A percentile compares a stretch with the other conserved stretches of the same genome.
phyloP scores from a whole-genome alignment of 176 grass and related monocot genomes.

The Musa beccarii region DNA sequence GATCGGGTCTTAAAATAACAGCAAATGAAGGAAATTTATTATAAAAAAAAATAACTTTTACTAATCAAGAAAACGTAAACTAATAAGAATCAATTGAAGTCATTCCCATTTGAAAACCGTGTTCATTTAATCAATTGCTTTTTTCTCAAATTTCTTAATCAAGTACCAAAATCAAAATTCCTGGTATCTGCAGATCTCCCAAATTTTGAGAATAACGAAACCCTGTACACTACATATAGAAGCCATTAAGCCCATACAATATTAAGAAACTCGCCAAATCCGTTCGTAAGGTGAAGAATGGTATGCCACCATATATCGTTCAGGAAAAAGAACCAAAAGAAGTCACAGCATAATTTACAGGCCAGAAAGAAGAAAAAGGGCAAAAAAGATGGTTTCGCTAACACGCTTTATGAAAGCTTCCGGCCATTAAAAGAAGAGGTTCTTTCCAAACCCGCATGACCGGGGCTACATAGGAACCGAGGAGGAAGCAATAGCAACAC shows the following conservation, averaged over 20 bases:
- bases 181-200: not conserved
- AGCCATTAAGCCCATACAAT: not conserved
- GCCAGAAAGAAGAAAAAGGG: constrained; percentile 7
- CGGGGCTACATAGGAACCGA: not conserved
- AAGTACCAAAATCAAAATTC: not conserved
- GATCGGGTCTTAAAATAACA: too few species aligned
- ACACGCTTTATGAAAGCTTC: not conserved
- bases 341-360: not conserved
- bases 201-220: not conserved
- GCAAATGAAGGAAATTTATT: too few species aligned
- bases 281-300: too few species aligned
- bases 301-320: not conserved
- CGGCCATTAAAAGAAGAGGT: not conserved
- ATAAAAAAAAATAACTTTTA: too few species aligned
- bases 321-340: not conserved
- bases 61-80: not conserved
- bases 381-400: not conserved
- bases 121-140: not conserved
- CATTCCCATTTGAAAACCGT: not conserved
- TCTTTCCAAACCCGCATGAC: constrained; percentile 1
- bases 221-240: not conserved
- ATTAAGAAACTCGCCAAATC: too few species aligned
- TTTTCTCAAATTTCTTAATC: not conserved
- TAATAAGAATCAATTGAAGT: not conserved
- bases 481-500: not conserved